Conservation (phyloP, 2,329 filamentous ascomycete species). For the Diplodia seriata region DNA sequence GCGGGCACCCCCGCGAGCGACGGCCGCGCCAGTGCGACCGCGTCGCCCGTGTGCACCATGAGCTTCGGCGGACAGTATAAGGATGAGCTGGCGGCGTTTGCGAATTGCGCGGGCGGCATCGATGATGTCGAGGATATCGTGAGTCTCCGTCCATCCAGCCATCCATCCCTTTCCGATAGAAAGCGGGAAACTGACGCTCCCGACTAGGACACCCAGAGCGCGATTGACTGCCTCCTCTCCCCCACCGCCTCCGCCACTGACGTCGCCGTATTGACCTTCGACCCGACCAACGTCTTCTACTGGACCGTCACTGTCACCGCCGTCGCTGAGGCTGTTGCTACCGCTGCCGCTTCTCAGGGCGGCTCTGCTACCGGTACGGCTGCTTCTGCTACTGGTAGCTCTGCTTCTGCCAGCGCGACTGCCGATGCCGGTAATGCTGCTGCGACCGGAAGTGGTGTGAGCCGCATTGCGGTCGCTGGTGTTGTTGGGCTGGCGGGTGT, state of each 20-base stretch:
- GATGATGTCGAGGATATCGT: background rate
- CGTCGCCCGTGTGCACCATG: background rate
- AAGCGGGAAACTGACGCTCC: no score
- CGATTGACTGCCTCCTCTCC: background rate
- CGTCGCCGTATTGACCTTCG: background rate
- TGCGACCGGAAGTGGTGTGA: background rate
- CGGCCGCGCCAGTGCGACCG: background rate
- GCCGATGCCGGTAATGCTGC: background rate
- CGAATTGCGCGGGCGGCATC: background rate
- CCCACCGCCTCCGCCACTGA: background rate
- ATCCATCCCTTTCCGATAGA: no score
- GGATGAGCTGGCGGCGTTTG: background rate
- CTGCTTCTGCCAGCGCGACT: background rate
- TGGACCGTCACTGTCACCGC: constrained; percentile 39
- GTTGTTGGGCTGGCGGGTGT: constrained; percentile 17
- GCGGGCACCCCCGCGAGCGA: background rate
- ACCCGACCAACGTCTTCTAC: constrained; percentile 36
- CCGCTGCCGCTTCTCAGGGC: background rate
- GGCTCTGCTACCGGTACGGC: background rate
- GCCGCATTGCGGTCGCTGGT: background rate
- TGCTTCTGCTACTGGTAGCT: background rate
- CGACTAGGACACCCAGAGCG: background rate
- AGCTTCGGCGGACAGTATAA: background rate
- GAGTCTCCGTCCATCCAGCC: background rate
- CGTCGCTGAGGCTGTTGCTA: constrained; percentile 35